Evolutionary conservation across 306 rosid species (phyloP), one percentile per base, ranked within the genome.

Genomic region (Canavalia ensiformis): DNA sequence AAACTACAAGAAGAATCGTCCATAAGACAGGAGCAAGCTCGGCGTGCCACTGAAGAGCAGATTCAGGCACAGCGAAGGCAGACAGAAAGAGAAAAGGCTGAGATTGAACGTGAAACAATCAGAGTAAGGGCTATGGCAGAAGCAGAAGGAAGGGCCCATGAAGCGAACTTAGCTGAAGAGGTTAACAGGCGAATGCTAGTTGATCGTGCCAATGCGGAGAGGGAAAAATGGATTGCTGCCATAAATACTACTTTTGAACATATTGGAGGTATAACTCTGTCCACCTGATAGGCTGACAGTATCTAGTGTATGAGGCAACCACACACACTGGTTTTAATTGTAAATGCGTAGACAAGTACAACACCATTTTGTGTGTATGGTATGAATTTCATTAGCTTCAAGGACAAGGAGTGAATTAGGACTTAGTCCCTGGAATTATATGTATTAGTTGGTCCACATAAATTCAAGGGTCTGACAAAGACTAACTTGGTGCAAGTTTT

Each of bases 241-340:
- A 96, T 96, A 68, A 92, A 96, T 87, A 91, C 99, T 81, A 92
- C 98, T 54, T 96, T 96, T 87, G 99, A 96, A 18, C 99, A 96
- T 74, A 88, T 96, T 83, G 99, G 99, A 89, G 99, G 99, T 96
- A 89, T 65, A n/a, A 37, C 41, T 4, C 4, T 4, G 4, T 37
- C 2, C 25, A 18, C 25, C 25, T 18, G 41, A 37, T 37, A 2
- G 41, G 41, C 41, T 37, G 41, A 37, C 41, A 37, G 4, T 37
- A 4, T 37, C 3, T 4, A 37, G 41, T 37, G 41, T 37, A 0
- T 37, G 4, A 37, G 41, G 41, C 2, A 37, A 37, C 41, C 1
- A 2, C 41, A 37, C 25, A 18, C 25, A 18, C 25, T 18, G 25
- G 25, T 18, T 18, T 18, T 18, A 18, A 18, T 18, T 18, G 25